These are phyloP conservation scores for Polytrichum commune DNA, from an alignment of 225 moss, liverwort and hornwort species.

Conservation along the genomic window DNA sequence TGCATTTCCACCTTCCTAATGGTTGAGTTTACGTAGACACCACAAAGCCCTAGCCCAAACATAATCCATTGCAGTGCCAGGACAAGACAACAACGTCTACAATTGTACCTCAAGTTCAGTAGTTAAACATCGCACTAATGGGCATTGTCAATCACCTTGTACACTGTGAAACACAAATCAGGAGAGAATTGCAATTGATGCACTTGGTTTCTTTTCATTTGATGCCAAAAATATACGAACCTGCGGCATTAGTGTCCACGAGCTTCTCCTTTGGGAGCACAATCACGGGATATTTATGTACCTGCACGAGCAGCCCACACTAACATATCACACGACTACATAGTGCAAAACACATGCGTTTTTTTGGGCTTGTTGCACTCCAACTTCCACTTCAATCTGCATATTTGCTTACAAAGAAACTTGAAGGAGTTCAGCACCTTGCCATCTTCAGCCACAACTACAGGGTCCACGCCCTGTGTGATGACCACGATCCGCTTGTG, in stretches of 20 bases:
- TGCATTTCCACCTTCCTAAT: too few species aligned
- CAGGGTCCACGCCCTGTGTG: constrained; percentile 80
- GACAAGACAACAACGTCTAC: too few species aligned
- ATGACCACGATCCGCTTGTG: constrained; percentile 84
- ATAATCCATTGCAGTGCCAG: too few species aligned
- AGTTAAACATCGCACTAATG: too few species aligned
- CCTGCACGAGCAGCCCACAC: constrained; percentile 2
- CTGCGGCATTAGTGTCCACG: constrained; percentile 85
- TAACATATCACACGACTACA: not conserved
- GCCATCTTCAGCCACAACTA: constrained; percentile 78
- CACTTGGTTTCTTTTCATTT: too few species aligned
- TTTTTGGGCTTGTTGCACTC: constrained; percentile 3
- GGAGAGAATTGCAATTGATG: too few species aligned
- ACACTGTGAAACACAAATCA: too few species aligned
- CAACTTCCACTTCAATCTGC: constrained; percentile 28
- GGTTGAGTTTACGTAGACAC: too few species aligned
- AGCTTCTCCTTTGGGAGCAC: constrained; percentile 63
- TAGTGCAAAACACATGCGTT: not conserved
- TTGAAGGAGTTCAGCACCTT: constrained; percentile 24
- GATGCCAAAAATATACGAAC: constrained; percentile 1
- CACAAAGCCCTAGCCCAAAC: too few species aligned
- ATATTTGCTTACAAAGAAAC: constrained; percentile 18
- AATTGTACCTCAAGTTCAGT: too few species aligned
- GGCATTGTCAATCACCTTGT: too few species aligned
- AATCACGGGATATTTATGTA: constrained; percentile 65